These are phyloP conservation scores for Argentina anserina DNA, from an alignment of 306 rosid genomes.

Conservation along the genomic window DNA sequence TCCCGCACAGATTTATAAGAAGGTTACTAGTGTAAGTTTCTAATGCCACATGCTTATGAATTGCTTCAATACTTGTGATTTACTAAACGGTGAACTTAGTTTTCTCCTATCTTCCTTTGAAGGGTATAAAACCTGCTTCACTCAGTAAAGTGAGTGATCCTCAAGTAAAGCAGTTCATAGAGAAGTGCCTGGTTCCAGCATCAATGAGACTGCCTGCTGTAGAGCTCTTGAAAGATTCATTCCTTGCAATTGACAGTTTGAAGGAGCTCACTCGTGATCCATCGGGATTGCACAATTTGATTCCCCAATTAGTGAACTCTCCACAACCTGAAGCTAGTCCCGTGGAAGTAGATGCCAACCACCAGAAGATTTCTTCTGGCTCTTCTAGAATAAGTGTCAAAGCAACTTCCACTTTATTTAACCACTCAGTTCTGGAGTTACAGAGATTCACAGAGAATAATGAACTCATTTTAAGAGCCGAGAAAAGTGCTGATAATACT, in stretches of 20 bases:
- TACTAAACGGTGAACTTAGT: background rate
- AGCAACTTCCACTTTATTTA: constrained; percentile 38
- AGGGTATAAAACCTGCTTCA: constrained; percentile 89
- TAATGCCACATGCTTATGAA: background rate
- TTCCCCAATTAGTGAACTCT: constrained; percentile 27
- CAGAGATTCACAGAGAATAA: constrained; percentile 38
- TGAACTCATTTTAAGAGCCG: constrained; percentile 61
- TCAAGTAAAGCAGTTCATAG: constrained; percentile 71
- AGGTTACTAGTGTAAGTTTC: constrained; percentile 81
- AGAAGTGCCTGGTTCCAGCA: constrained; percentile 82
- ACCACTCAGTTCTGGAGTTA: constrained; percentile 38
- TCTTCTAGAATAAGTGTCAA: constrained; percentile 27
- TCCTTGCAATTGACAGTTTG: constrained; percentile 49
- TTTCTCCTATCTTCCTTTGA: background rate
- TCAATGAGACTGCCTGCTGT: constrained; percentile 61
- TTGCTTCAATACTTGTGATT: constrained; percentile 7
- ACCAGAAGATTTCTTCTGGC: constrained; percentile 36
- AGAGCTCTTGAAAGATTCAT: constrained; percentile 81
- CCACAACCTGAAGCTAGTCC: constrained; percentile 40
- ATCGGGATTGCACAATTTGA: constrained; percentile 20
- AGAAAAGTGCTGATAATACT: constrained; percentile 44
- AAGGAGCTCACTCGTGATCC: constrained; percentile 31
- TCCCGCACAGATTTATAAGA: constrained; percentile 84
- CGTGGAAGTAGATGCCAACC: constrained; percentile 57
- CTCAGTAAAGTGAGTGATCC: constrained; percentile 66